A percentile compares a stretch with the other conserved stretches of the same genome.
Conservation (phyloP, 1,139 yeast genomes). For the Scheffersomyces lignicola region DNA sequence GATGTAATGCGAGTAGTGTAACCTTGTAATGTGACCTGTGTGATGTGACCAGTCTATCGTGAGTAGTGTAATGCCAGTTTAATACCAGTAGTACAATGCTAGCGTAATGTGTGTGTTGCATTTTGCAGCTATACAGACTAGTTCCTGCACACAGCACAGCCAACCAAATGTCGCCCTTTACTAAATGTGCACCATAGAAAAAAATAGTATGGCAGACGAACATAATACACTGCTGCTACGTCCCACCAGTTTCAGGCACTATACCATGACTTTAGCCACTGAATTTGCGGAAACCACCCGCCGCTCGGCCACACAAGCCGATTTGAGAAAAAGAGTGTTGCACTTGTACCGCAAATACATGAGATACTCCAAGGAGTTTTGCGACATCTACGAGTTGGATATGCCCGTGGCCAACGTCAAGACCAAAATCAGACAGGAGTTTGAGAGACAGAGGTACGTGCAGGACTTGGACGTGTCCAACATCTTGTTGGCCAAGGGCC, state of each 20-base stretch:
- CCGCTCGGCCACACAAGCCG: slow-evolving; percentile 61
- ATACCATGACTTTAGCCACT: slow-evolving; percentile 67
- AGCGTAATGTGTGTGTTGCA: no score
- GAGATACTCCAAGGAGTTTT: slow-evolving; percentile 62
- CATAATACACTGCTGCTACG: not conserved
- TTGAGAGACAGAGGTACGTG: slow-evolving; percentile 79
- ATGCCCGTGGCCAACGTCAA: slow-evolving; percentile 80
- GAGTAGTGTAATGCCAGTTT: no score
- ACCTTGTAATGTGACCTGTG: no score
- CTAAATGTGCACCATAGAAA: slow-evolving; percentile 11
- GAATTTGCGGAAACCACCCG: slow-evolving; percentile 84
- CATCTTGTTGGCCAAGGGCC: slow-evolving; percentile 76
- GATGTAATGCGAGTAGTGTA: no score
- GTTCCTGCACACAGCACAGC: slow-evolving; percentile 15
- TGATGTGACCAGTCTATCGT: no score
- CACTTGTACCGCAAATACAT: slow-evolving; percentile 72
- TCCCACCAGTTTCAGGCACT: not conserved
- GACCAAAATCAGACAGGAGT: slow-evolving; percentile 86
- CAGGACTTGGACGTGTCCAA: slow-evolving; percentile 65
- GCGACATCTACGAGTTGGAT: slow-evolving; percentile 75
- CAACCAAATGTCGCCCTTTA: slow-evolving; percentile 31
- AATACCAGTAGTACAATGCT: no score
- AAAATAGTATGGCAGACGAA: slow-evolving; percentile 1
- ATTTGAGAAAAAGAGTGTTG: slow-evolving; percentile 64
- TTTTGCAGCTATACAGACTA: no score